Percentiles rank a stretch among this genome's conserved stretches.
phyloP scores from a whole-genome alignment of 2,329 filamentous ascomycete genomes.

The Trichophyton verrucosum region DNA sequence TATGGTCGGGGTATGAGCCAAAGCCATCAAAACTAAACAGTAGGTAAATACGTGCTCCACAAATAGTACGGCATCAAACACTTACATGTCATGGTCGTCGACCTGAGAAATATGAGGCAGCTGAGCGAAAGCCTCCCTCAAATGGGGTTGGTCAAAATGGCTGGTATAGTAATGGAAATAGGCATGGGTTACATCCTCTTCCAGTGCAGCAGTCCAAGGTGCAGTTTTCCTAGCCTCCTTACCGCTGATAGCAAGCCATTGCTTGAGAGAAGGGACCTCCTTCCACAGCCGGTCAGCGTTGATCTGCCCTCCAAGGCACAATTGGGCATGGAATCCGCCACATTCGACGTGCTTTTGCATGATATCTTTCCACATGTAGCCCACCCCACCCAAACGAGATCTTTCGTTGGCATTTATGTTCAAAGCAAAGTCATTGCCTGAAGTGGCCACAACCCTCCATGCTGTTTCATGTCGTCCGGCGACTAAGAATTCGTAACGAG shows the following conservation, averaged over 20 bases:
- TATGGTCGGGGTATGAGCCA: constrained; percentile 92
- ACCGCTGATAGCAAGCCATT: constrained; percentile 87
- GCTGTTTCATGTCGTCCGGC: constrained; percentile 79
- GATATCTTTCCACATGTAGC: constrained; percentile 98
- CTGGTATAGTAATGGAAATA: constrained; percentile 99
- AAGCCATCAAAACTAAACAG: constrained; percentile 76
- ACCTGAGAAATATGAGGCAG: constrained; percentile 89
- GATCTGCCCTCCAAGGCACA: constrained; percentile 87
- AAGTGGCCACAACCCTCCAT: constrained; percentile 94
- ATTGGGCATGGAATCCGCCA: constrained; percentile 85
- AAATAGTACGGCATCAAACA: constrained; percentile 17
- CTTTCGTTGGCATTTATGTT: constrained; percentile 78
- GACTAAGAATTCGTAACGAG: constrained; percentile 93
- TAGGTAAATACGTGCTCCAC: constrained; percentile 7
- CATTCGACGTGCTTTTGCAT: constrained; percentile 95
- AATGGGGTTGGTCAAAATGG: constrained; percentile 91
- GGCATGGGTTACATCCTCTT: constrained; percentile 89
- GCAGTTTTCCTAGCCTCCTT: constrained; percentile 86
- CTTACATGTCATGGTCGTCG: constrained; percentile 96
- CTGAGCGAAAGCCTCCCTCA: constrained; percentile 92
- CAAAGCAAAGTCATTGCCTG: constrained; percentile 87
- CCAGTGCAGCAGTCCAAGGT: constrained; percentile 83
- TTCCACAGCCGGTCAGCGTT: constrained; percentile 95
- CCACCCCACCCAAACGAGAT: constrained; percentile 71
- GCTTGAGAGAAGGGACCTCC: constrained; percentile 81